These are phyloP conservation scores for Fraxinus cuspidata DNA, from an alignment of 257 asterid species.

Conservation along the genomic window DNA sequence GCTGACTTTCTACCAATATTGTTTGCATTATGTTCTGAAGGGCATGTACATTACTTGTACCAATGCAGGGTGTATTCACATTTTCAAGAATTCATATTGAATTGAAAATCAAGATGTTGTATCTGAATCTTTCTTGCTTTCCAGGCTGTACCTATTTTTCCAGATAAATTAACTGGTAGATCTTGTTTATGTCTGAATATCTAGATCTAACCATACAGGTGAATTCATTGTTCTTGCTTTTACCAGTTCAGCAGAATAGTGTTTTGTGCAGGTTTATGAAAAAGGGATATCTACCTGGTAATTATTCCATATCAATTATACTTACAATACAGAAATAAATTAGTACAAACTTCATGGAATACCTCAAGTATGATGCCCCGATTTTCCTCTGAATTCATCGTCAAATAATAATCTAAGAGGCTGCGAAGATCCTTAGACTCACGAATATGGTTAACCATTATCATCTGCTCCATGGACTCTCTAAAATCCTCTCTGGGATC, in stretches of 20 bases:
- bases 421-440: slow-evolving; percentile 60
- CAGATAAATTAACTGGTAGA: not conserved
- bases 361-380: slow-evolving; percentile 64
- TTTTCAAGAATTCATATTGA: not conserved
- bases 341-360: slow-evolving; percentile 69
- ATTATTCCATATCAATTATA: slow-evolving; percentile 19
- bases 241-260: not conserved
- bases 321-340: slow-evolving; percentile 45
- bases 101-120: not conserved
- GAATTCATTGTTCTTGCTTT: not conserved
- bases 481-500: slow-evolving; percentile 77
- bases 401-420: slow-evolving; percentile 60
- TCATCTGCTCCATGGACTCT: slow-evolving; percentile 70
- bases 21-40: not conserved
- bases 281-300: not conserved
- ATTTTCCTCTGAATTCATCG: slow-evolving; percentile 67
- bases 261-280: not conserved
- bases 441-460: slow-evolving; percentile 45
- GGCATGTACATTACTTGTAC: not conserved
- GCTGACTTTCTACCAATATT: not conserved
- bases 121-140: not conserved
- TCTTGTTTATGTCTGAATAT: not conserved
- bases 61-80: not conserved
- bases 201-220: not conserved
- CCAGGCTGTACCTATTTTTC: not conserved